Conservation (phyloP, 768 basidiomycete species). For the Naganishia vaughanmartiniae region DNA sequence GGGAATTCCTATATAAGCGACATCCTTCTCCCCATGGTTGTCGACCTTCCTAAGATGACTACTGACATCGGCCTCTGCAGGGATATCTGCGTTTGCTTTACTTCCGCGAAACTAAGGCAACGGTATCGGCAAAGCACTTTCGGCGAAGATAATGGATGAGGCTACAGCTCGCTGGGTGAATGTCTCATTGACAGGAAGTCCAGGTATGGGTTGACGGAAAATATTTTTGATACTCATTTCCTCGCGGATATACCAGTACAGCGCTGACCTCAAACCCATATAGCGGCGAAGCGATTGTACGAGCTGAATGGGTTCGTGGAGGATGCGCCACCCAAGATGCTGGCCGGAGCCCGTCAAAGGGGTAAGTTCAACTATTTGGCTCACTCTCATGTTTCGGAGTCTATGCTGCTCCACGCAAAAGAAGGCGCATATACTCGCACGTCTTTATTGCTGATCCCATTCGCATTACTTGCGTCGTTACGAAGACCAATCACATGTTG, state of each 20-base stretch:
- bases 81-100: neutral
- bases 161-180: conserved; percentile 3
- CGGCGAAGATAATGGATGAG: neutral
- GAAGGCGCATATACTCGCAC: too few relatives aligned
- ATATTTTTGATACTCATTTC: neutral
- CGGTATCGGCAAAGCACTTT: neutral
- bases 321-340: neutral
- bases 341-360: neutral
- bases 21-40: neutral
- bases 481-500: too few relatives aligned
- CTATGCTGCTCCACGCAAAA: too few relatives aligned
- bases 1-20: neutral
- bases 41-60: neutral
- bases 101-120: neutral
- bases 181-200: neutral
- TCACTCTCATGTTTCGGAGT: neutral
- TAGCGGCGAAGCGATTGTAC: neutral
- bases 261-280: neutral
- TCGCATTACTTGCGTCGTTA: too few relatives aligned
- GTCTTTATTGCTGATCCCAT: too few relatives aligned
- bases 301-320: neutral
- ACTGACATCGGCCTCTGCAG: neutral
- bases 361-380: neutral
- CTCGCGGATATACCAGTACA: neutral
- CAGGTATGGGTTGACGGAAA: neutral